Evolutionary conservation across 73 alveolate genomes (phyloP).

Genomic region (Effrenium voratum): DNA sequence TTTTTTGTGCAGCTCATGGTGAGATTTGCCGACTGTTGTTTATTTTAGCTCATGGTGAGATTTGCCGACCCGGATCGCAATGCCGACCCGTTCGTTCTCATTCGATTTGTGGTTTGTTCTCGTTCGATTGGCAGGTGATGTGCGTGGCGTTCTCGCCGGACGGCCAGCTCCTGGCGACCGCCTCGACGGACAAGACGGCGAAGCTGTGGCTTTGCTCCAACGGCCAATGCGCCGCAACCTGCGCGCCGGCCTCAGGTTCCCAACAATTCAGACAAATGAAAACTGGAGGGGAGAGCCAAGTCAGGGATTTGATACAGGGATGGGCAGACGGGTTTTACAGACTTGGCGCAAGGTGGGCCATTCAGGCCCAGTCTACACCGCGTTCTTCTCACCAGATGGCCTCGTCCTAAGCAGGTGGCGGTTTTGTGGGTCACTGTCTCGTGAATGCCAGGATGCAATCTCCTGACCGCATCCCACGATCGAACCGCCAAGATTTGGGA

Average conservation of each 20-base stretch:
- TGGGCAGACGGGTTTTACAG: too few species aligned
- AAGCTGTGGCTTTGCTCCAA: conserved; percentile 69
- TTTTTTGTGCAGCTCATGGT: too few species aligned
- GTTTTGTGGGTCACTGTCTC: not conserved
- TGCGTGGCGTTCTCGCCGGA: conserved; percentile 85
- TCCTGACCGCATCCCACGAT: conserved; percentile 74
- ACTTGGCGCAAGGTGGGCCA: conserved; percentile 41
- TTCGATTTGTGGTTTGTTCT: not conserved
- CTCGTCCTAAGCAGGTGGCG: not conserved
- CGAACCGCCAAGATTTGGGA: conserved; percentile 91
- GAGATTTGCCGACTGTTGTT: too few species aligned
- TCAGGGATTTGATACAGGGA: too few species aligned
- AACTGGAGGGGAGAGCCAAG: too few species aligned
- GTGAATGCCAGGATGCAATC: conserved; percentile 37
- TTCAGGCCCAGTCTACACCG: conserved; percentile 88
- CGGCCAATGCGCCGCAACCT: conserved; percentile 72
- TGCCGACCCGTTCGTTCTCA: too few species aligned
- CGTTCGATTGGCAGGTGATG: conserved; percentile 34
- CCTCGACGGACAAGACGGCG: conserved; percentile 89
- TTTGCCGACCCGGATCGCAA: too few species aligned
- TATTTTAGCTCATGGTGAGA: too few species aligned
- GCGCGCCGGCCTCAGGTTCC: conserved; percentile 3
- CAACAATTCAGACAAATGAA: too few species aligned
- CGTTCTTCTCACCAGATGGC: conserved; percentile 85
- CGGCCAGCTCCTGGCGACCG: conserved; percentile 82